phyloP scores from a whole-genome alignment of 2,329 filamentous ascomycete genomes.

The Fusarium sambucinum region DNA sequence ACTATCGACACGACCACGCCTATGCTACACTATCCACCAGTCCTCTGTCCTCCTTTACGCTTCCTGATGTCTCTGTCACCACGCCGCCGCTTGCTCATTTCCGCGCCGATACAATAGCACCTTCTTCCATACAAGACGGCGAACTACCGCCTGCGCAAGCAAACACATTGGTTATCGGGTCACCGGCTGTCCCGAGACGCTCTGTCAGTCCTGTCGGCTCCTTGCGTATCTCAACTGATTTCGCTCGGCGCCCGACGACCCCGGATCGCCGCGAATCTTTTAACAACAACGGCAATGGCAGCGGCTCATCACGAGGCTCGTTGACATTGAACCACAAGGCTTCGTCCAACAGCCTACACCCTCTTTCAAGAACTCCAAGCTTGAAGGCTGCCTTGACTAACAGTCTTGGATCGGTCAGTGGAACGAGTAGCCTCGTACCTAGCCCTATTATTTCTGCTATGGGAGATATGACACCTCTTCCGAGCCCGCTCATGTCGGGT shows the following conservation, averaged over 20 bases:
- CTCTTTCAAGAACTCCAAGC: constrained; percentile 70
- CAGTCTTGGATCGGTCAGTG: constrained; percentile 63
- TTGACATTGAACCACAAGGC: constrained; percentile 47
- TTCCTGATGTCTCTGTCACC: constrained; percentile 46
- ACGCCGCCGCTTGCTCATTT: constrained; percentile 44
- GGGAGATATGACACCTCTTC: constrained; percentile 82
- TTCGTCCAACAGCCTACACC: constrained; percentile 56
- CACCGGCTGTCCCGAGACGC: constrained; percentile 28
- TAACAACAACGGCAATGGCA: constrained; percentile 53
- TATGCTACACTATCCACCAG: constrained; percentile 39
- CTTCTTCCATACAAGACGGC: constrained; percentile 49
- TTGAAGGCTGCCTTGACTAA: constrained; percentile 67
- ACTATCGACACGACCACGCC: constrained; percentile 37
- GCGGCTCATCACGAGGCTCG: constrained; percentile 49
- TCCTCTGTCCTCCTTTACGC: constrained; percentile 35
- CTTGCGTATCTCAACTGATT: constrained; percentile 57
- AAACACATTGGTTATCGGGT: constrained; percentile 23
- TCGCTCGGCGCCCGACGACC: constrained; percentile 42
- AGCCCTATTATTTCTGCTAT: constrained; percentile 81
- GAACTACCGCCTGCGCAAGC: constrained; percentile 38
- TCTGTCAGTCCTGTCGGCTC: constrained; percentile 43
- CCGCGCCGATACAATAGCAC: constrained; percentile 48
- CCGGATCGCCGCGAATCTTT: constrained; percentile 51
- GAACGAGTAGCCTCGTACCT: constrained; percentile 75
- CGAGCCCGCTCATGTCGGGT: constrained; percentile 76